Base-by-base conservation (phyloP, 2,329 filamentous ascomycete species). In the Xylariaceae sp. region DNA sequence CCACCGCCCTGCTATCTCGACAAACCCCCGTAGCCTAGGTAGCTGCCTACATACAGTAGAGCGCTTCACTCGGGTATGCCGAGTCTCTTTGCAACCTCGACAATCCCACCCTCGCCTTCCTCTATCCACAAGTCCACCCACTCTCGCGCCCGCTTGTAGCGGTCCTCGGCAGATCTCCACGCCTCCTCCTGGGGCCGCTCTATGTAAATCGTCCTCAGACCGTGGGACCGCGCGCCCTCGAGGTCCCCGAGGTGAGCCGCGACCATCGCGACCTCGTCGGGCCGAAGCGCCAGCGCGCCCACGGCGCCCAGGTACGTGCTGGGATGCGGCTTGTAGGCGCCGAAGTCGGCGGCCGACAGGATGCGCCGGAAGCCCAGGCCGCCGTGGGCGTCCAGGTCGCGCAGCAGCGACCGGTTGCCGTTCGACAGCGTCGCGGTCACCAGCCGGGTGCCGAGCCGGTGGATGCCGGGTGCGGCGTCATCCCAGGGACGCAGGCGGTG, bases 181-280 rank as follows among this genome's bases (percentile, higher is more conserved):
- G 75, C 78, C 72, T 93, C 90, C 73, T 96, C 90, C 43, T 71
- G 63, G 2, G 73, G 70, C 55, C 90, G 78, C 74, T 90, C 89
- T 2, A 95, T 84, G 69, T 92, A 95, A 2, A 95, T 79, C 0
- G 89, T 90, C 64, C 81, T 79, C 57, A 92, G 74, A 0, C 90
- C 90, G 57, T 78, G 80, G 2, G 66, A 69, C 64, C 84, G 85
- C 3, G 90, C 90, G 0, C 81, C 88, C 57, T 83, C 75, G 52
- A 95, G 73, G 71, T 93, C 90, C 5, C 67, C 71, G 55, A 93
- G 74, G 73, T 93, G 90, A 40, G 90, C 86, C 16, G 91, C 90
- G 19, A 95, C 89, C 83, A 95, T 85, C 19, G 85, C 88, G 54
- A 90, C 88, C 67, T 92, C 79, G 2, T 70, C 69, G 0, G 86